Evolutionary conservation across 495 filamentous ascomycete genomes (phyloP).

Genomic region (Tuber melanosporum): DNA sequence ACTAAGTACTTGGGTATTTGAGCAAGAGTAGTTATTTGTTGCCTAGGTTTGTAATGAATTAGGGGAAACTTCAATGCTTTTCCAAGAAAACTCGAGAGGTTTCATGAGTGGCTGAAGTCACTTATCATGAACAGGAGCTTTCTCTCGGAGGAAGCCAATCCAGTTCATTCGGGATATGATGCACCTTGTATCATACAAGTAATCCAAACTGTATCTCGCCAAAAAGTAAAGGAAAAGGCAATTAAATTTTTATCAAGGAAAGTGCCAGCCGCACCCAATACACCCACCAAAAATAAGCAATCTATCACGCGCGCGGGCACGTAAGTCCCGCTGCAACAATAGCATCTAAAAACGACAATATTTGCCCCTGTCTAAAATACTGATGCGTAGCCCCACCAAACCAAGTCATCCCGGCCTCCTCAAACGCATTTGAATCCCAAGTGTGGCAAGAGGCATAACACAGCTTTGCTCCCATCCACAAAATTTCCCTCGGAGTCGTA

Average conservation of each 20-base stretch:
- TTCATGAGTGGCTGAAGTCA: background rate
- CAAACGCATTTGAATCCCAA: background rate
- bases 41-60: background rate
- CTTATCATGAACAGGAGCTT: background rate
- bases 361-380: background rate
- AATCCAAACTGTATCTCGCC: background rate
- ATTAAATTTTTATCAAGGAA: background rate
- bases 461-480: conserved; percentile 12
- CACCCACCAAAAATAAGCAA: background rate
- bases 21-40: background rate
- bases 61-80: background rate
- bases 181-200: background rate
- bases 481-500: background rate
- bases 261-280: background rate
- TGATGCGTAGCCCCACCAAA: background rate
- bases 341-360: background rate
- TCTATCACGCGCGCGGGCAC: background rate
- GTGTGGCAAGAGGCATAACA: background rate
- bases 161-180: background rate
- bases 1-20: background rate
- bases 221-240: background rate
- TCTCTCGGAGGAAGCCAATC: background rate
- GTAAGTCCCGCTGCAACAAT: background rate
- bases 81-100: background rate
- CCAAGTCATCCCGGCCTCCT: background rate